phyloP scores from a whole-genome alignment of 148 eudicot species.

The Vaccinium darrowii region DNA sequence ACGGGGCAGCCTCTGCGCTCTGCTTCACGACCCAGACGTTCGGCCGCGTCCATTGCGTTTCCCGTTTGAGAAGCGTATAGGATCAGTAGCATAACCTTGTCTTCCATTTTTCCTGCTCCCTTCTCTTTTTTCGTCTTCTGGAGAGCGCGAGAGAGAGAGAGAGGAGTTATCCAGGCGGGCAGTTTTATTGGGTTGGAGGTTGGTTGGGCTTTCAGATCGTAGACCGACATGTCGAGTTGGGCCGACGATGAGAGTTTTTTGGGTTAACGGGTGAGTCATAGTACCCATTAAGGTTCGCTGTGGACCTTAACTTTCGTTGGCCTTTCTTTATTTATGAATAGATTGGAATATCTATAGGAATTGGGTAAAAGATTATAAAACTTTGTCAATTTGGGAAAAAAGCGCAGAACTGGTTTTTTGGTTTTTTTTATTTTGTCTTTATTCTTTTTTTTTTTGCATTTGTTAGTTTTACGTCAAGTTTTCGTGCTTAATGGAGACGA shows the following conservation, averaged over 20 bases:
- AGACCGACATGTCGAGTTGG: neutral
- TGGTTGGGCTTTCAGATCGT: neutral
- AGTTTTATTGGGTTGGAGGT: neutral
- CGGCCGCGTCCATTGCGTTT: constrained; percentile 84
- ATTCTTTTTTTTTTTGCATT: no score
- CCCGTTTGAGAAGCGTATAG: constrained; percentile 80
- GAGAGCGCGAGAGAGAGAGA: neutral
- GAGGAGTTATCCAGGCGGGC: neutral
- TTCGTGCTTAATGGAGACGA: no score
- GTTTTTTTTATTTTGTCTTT: no score
- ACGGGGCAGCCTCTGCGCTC: constrained; percentile 73
- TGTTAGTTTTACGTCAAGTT: no score
- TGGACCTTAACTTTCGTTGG: neutral
- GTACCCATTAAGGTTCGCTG: neutral
- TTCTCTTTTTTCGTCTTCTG: no score
- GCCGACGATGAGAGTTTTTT: neutral
- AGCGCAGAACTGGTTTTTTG: no score
- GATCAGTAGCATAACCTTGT: constrained; percentile 47
- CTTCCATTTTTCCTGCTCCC: constrained; percentile 37
- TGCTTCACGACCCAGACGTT: constrained; percentile 76
- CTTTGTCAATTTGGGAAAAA: no score
- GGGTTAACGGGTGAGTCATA: no score
- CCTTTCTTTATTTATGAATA: neutral
- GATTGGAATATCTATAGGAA: no score
- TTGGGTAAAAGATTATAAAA: no score